Evolutionary conservation across 2,329 filamentous ascomycete genomes (phyloP), one percentile per base, ranked within the genome.

Genomic region (Magnaporthiopsis incrustans): DNA sequence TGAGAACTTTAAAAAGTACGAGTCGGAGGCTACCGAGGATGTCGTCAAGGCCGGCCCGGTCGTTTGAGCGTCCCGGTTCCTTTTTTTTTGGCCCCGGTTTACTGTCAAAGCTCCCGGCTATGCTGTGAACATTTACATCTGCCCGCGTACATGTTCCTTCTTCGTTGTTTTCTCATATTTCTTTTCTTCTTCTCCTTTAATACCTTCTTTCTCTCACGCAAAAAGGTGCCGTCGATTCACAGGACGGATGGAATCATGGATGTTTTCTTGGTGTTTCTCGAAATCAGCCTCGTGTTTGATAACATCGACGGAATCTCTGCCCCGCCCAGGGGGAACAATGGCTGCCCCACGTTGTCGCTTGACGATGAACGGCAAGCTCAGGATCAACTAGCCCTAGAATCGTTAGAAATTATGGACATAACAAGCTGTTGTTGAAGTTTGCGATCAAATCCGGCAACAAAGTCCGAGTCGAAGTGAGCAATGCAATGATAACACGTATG

Each of bases 1-100:
- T 73, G 91, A 97, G 80, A 99, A 99, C 86, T 99, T 99, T 81
- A 87, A 92, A 82, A 97, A 97, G 84, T 97, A 96, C 81, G 83
- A 88, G 72, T 88, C 87, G 70, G 87, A 96, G 77, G 92, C 92
- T 32, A 93, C 91, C 38, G 82, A 85, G 70, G 90, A 94, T 53
- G 90, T 93, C 61, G 86, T 91, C 77, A 87, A 84, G 72, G 87
- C 87, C 62, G 86, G 85, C 10, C 86, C 86, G 25, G 68, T 74
- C 44, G 70, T 78, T 64, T 76, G 70, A 63, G 63, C 50, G 30
- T 1, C 14, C 59, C 6, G 10, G 30, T 62, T 50, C 56, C 15
- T 30, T n/a, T 7, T 32, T 58, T 32, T 12, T 35, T 57, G 5
- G 15, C 8, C 53, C 18, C 12, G 50, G 35, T 10, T 8, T 50